Evolutionary conservation across 495 filamentous ascomycete species (phyloP), one percentile per base, ranked within the genome.

Genomic region (Beverwykella pulmonaria): DNA sequence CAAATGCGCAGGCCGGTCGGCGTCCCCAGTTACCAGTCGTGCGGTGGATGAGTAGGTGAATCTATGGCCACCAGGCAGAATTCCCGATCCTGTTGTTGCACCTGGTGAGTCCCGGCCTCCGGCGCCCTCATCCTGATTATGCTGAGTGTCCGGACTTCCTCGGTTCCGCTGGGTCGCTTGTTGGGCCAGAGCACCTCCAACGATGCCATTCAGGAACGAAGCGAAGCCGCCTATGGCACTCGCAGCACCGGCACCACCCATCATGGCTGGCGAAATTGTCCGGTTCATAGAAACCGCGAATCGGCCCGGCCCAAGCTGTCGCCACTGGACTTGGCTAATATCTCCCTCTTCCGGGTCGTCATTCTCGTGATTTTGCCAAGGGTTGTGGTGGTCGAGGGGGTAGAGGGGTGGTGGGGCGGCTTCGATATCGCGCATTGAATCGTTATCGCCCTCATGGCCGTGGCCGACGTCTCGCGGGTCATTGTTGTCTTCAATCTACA

Each of bases 401-500:
- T 63, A 58, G 12, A 20, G 57, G 32, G n/a, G 23, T 7, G n/a
- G 23, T 7, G 63, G 68, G n/a, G 36, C 34, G 1, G 93, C 52
- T 39, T 94, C 32, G 90, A 95, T 68, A 85, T 90, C 10, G 83
- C 58, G 58, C 32, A 65, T 64, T 3, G 54, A 60, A 12, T 94
- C 23, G 88, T 89, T 49, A 87, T 91, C 30, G 90, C 90, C 15
- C 84, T 86, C 1, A 86, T 91, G 7, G 87, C 91, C 14, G 60
- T 47, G 29, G 22, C 23, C 23, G 26, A 48, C 36, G 26, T 36
- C 53, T 59, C 69, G 60, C 1, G 81, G 79, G 55, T 83, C 79
- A 47, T 78, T 68, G 46, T 71, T 67, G 34, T 69, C 53, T 26
- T 79, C 78, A 17, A 82, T 78, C 79, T 80, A 53, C 39, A 32